Evolutionary conservation across 2,329 filamentous ascomycete genomes (phyloP).

Genomic region (Colletotrichum lindemuthianum): DNA sequence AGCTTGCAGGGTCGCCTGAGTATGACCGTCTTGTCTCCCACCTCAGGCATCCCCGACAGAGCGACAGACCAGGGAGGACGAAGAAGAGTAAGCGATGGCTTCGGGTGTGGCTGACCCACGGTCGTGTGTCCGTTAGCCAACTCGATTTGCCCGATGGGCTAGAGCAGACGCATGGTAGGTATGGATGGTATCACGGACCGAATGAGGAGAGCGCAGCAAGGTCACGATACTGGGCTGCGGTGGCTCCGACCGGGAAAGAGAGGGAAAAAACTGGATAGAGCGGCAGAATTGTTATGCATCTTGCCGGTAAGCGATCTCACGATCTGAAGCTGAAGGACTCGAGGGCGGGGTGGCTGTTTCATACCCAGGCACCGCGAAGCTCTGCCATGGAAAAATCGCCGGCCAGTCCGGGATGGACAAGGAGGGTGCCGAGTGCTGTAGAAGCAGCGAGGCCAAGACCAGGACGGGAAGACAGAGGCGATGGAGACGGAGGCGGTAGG

Average conservation of each 20-base stretch:
- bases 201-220: slow-evolving; percentile 28
- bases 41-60: neutral
- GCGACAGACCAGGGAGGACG: neutral
- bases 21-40: neutral
- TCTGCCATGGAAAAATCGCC: slow-evolving; percentile 3
- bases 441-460: too few species aligned
- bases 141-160: neutral
- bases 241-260: neutral
- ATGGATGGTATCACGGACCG: slow-evolving; percentile 8
- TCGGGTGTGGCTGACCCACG: neutral
- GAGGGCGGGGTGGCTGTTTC: slow-evolving; percentile 14
- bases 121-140: neutral
- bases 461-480: neutral
- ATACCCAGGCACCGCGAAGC: slow-evolving; percentile 13
- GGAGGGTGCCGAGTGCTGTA: neutral
- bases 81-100: slow-evolving; percentile 6
- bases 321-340: slow-evolving; percentile 7
- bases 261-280: neutral
- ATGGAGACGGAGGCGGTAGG: neutral
- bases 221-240: slow-evolving; percentile 3
- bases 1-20: slow-evolving; percentile 6
- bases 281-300: slow-evolving; percentile 14
- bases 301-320: slow-evolving; percentile 8
- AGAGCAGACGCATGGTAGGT: too few species aligned
- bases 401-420: neutral